These are phyloP conservation scores for Tylopilus balloui DNA, from an alignment of 768 basidiomycete genomes.

Conservation along the genomic window DNA sequence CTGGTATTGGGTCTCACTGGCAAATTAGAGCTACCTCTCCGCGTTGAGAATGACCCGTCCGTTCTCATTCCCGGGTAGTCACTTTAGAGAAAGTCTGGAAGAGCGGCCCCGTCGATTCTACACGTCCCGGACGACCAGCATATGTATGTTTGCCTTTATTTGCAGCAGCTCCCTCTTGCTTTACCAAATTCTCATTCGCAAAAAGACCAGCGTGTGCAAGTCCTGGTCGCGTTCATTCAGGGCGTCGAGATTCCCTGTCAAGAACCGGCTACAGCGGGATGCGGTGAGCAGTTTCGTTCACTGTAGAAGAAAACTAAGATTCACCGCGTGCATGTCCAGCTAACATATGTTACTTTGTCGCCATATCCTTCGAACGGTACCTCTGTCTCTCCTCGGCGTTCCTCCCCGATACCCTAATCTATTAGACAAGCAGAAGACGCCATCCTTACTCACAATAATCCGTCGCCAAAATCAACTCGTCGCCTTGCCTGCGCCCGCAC, in stretches of 20 bases:
- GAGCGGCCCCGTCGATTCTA: neutral
- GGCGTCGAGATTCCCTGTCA: conserved; percentile 29
- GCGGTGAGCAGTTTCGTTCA: conserved; percentile 39
- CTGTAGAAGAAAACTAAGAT: neutral
- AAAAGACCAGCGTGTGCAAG: neutral
- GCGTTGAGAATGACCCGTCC: too few relatives aligned
- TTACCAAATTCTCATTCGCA: conserved; percentile 27
- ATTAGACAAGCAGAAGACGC: conserved; percentile 22
- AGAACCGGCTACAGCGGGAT: conserved; percentile 43
- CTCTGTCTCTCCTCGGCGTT: conserved; percentile 23
- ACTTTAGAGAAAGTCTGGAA: neutral
- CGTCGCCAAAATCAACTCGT: conserved; percentile 11
- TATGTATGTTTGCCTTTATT: conserved; percentile 28
- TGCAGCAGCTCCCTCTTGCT: conserved; percentile 3
- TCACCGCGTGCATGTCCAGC: conserved; percentile 31
- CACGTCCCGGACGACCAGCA: too few relatives aligned
- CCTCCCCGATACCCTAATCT: conserved; percentile 16
- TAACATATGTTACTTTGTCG: conserved; percentile 80
- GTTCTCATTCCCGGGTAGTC: neutral
- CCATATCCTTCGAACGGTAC: conserved; percentile 46
- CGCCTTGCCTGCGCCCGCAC: conserved; percentile 12
- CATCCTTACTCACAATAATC: conserved; percentile 20
- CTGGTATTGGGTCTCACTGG: too few relatives aligned
- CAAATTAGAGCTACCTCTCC: too few relatives aligned
- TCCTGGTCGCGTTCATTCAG: conserved; percentile 25